These are phyloP conservation scores for Ophiostoma tasmaniense DNA, from an alignment of 2,329 filamentous ascomycete species.

Conservation along the genomic window DNA sequence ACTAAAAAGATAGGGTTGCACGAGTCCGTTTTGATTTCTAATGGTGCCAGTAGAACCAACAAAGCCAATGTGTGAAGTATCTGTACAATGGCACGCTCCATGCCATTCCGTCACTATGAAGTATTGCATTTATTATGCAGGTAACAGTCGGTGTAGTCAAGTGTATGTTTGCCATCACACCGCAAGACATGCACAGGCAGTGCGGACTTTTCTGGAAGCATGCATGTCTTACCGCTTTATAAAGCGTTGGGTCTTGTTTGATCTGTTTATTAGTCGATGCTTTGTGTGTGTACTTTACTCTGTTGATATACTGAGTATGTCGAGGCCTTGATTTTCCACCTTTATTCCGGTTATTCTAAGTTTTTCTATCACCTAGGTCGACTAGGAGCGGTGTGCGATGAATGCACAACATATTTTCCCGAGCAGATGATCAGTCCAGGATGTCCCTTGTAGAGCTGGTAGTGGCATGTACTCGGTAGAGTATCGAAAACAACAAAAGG, in stretches of 20 bases:
- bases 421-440: neutral
- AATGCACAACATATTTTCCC: neutral
- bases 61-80: neutral
- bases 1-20: neutral
- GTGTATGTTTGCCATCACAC: neutral
- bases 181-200: neutral
- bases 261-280: neutral
- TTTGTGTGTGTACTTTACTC: neutral
- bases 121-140: neutral
- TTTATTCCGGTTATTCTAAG: neutral
- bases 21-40: neutral
- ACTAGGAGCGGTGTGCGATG: neutral
- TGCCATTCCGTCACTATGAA: neutral
- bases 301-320: neutral
- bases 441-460: neutral
- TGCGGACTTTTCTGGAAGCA: conserved; percentile 4
- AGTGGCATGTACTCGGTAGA: neutral
- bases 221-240: conserved; percentile 1
- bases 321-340: neutral
- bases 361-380: neutral
- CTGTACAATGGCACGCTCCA: neutral
- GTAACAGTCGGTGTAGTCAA: neutral
- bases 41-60: too few species aligned
- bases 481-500: too few species aligned
- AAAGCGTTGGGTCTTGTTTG: neutral